phyloP scores from a whole-genome alignment of 805 yeast genomes.

The Saccharomycopsis sp. region DNA sequence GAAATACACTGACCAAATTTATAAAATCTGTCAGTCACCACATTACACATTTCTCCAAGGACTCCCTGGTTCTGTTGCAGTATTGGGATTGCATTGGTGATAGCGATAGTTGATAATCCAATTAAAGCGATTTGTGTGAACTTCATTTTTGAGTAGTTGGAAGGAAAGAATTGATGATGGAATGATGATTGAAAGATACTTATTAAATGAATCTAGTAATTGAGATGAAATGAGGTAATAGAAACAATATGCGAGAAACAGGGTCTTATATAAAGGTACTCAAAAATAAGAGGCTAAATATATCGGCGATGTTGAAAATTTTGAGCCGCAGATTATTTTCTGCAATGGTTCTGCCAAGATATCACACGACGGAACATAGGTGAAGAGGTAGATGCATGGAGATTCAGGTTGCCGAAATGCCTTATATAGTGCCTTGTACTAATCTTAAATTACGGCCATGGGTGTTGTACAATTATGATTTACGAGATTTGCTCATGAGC shows the following conservation, averaged over 20 bases:
- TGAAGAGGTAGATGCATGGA: too few relatives aligned
- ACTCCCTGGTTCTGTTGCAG: constrained; percentile 1
- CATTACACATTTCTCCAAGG: constrained; percentile 12
- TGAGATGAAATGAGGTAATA: too few relatives aligned
- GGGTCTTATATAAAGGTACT: neutral
- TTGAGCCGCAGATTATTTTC: neutral
- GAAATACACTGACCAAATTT: constrained; percentile 19
- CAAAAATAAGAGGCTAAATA: neutral
- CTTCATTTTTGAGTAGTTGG: neutral
- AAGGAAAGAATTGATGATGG: too few relatives aligned
- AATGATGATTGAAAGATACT: too few relatives aligned
- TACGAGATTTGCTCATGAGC: too few relatives aligned
- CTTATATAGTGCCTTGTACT: too few relatives aligned
- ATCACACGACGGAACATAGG: neutral
- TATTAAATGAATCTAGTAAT: too few relatives aligned
- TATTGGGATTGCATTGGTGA: neutral
- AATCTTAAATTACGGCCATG: too few relatives aligned
- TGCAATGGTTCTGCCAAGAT: neutral
- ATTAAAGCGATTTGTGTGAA: neutral
- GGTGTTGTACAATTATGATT: too few relatives aligned
- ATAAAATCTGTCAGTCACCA: constrained; percentile 13
- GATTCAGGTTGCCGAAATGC: too few relatives aligned
- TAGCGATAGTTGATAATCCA: neutral
- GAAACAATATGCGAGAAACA: too few relatives aligned
- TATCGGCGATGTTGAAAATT: neutral